These are phyloP conservation scores for Pilaira anomala DNA, from an alignment of 192 early-diverging fungal species.

Conservation along the genomic window DNA sequence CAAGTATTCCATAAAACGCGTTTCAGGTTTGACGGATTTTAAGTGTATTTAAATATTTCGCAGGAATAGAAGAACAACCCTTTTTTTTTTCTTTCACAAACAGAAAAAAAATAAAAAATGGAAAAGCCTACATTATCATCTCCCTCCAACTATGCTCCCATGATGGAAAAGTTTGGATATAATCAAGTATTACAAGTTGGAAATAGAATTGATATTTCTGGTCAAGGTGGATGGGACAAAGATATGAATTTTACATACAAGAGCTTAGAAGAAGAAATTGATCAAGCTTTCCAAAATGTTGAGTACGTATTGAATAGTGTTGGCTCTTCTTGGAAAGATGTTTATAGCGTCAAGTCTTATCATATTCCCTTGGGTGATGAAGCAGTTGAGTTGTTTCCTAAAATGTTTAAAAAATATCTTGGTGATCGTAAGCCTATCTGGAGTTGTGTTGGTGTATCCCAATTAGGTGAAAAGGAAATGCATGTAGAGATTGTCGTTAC, in stretches of 20 bases:
- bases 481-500: slow-evolving; percentile 10
- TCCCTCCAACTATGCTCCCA: neutral
- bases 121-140: neutral
- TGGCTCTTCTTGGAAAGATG: neutral
- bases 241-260: slow-evolving; percentile 11
- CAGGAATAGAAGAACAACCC: too few relatives aligned
- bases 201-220: slow-evolving; percentile 10
- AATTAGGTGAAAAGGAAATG: slow-evolving; percentile 10
- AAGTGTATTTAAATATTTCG: too few relatives aligned
- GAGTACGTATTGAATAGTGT: slow-evolving; percentile 1
- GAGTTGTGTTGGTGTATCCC: slow-evolving; percentile 7
- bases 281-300: neutral
- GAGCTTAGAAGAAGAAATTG: neutral
- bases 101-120: neutral
- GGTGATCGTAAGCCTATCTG: slow-evolving; percentile 4
- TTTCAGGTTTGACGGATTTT: too few relatives aligned
- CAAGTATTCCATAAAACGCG: too few relatives aligned
- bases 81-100: too few relatives aligned
- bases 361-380: neutral
- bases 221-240: slow-evolving; percentile 13
- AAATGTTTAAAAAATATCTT: slow-evolving; percentile 5
- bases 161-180: neutral
- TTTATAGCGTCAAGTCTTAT: neutral
- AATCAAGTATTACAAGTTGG: slow-evolving; percentile 13
- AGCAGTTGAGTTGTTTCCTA: neutral